Evolutionary conservation across 495 filamentous ascomycete genomes (phyloP), one percentile per base, ranked within the genome.

Genomic region (Penicillium odoratum): DNA sequence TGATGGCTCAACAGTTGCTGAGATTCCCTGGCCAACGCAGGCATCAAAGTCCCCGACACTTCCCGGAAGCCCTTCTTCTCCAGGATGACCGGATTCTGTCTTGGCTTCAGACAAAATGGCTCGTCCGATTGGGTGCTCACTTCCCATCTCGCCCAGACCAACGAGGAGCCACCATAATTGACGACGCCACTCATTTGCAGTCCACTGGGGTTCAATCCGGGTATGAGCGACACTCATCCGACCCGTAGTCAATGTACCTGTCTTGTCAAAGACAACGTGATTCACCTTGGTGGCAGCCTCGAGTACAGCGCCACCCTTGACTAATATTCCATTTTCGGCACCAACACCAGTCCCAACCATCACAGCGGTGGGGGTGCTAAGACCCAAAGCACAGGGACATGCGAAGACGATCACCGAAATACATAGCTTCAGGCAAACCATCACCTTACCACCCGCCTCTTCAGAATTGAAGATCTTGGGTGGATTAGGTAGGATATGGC

Each of bases 361-460:
- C 62, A 99, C 93, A 1, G 94, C 94, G 0, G 94, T 99, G 3
- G 94, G 94, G 0, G 94, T 98, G 44, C 90, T 90, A 15, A 99
- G 83, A 49, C 94, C 94, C 26, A 99, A 80, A 0, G 95, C 95
- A 64, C 94, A 99, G 18, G 94, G 94, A 68, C 94, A 99, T 5
- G 94, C 94, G 72, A 99, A 97, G 18, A 98, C 95, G 69, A 99
- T 96, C 53, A 99, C 94, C 0, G 95, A 94, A 61, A 99, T 99
- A 70, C 95, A 98, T 13, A 99, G 85, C 75, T 99, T 94, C 51
- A 98, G 75, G 68, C 95, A 99, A 3, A 99, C 90, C 91, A 98
- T 96, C 50, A 97, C 77, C 66, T 86, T 89, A 29, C 94, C 94
- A 53, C 95, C 95, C 63, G 86, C 89, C 31, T 81, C 83, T 36